Evolutionary conservation across 345 rosid genomes (phyloP), one percentile per base, ranked within the genome.

Genomic region (Bruguiera sexangula): DNA sequence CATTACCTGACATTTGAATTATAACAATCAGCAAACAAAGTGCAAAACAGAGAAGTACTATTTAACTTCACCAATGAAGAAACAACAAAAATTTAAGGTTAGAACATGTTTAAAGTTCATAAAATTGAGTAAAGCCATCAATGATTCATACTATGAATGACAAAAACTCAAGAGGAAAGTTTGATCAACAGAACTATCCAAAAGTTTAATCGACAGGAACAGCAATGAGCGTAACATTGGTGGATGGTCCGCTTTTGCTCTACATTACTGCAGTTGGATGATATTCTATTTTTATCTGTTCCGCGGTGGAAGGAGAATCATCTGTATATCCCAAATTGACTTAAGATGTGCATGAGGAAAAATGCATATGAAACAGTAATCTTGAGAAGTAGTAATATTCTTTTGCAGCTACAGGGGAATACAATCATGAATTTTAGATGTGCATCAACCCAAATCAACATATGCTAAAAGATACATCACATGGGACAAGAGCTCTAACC

Each of bases 1-100:
- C 87, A 85, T 85, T 66, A 85, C 82, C 89, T 85, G 76, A 82
- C 58, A 9, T 26, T 56, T 46, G 26, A 75, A 70, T 60, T n/a
- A 52, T 52, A 75, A 63, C 46, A 63, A 65, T 52, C 31, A 67
- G 66, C 63, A 62, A 69, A 52, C 46, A 66, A 68, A 60, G 26
- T 6, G 62, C 5, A 20, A 27, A 63, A 55, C 46, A 62, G 65
- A 61, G 32, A 4, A 39, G 48, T n/a, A 34, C 18, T 20, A 34
- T 29, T 11, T 6, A 55, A 55, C 29, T 68, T 34, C 20, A 11
- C 43, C 31, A 36, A 69, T 55, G 29, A 39, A 46, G 58, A 32
- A 52, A 46, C 20, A 15, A 32, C 20, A 32, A 8, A 65, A n/a
- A 31, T 58, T 3, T 7, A 26, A 7, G 43, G 21, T 65, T 26